These are phyloP conservation scores for Talaromyces rugulosus DNA, from an alignment of 2,329 filamentous ascomycete species.

Conservation along the genomic window DNA sequence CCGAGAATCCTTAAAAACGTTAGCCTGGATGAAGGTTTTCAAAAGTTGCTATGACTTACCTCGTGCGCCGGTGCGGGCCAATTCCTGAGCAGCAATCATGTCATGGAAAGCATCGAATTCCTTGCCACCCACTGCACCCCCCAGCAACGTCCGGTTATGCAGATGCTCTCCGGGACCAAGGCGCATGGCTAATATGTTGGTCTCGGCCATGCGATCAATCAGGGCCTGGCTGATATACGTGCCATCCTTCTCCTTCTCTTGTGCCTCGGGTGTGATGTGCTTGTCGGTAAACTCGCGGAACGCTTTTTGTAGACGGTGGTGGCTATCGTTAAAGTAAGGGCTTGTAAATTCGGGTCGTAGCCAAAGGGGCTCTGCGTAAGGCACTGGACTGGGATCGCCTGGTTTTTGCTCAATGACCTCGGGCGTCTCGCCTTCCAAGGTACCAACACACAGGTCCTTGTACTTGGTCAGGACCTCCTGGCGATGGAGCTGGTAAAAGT, in stretches of 20 bases:
- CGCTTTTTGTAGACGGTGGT: constrained; percentile 64
- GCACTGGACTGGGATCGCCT: constrained; percentile 71
- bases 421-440: constrained; percentile 67
- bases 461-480: constrained; percentile 87
- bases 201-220: constrained; percentile 72
- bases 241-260: constrained; percentile 70
- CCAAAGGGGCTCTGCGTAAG: constrained; percentile 84
- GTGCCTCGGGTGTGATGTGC: constrained; percentile 68
- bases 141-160: constrained; percentile 64
- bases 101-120: constrained; percentile 89
- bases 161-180: constrained; percentile 79
- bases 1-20: constrained; percentile 61
- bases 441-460: constrained; percentile 68
- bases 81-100: constrained; percentile 69
- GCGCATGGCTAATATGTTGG: constrained; percentile 74
- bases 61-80: constrained; percentile 64
- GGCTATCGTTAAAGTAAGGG: constrained; percentile 76
- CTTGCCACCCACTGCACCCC: constrained; percentile 67
- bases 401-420: constrained; percentile 65
- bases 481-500: constrained; percentile 88
- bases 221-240: constrained; percentile 65
- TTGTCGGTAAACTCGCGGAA: constrained; percentile 69
- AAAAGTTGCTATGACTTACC: constrained; percentile 31
- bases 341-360: constrained; percentile 70
- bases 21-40: neutral